Conservation (phyloP, 176 grass and related monocot genomes). For the Oryza punctata region DNA sequence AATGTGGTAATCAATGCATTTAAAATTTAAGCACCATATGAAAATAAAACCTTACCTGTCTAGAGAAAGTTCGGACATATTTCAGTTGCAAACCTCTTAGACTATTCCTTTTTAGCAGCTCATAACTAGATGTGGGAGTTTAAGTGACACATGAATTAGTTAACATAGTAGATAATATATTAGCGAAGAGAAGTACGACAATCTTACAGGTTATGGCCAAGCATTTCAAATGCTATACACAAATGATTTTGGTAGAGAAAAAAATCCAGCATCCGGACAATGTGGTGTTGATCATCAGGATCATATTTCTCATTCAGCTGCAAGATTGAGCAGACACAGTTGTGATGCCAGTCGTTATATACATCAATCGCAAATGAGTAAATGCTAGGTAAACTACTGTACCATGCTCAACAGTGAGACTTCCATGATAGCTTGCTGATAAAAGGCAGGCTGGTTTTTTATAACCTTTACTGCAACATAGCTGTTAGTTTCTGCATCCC, state of each 20-base stretch:
- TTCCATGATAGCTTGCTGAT: constrained; percentile 86
- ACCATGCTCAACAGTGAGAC: constrained; percentile 88
- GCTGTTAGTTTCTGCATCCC: constrained; percentile 70
- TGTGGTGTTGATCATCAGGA: constrained; percentile 94
- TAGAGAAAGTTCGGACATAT: constrained; percentile 90
- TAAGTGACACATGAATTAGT: constrained; percentile 24
- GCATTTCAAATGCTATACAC: constrained; percentile 99
- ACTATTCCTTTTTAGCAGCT: constrained; percentile 83
- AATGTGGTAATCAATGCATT: constrained; percentile 32
- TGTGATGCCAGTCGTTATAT: constrained; percentile 16
- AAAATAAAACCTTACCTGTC: constrained; percentile 69
- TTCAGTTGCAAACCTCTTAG: constrained; percentile 89
- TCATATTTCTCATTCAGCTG: constrained; percentile 94
- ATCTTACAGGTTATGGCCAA: constrained; percentile 94
- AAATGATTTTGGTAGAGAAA: constrained; percentile 89
- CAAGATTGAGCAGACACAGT: constrained; percentile 34
- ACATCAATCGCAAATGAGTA: constrained; percentile 6
- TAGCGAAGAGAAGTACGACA: constrained; percentile 21
- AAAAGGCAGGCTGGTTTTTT: constrained; percentile 98
- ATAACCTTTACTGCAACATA: constrained; percentile 97
- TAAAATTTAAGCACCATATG: constrained; percentile 7
- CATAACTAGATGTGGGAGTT: constrained; percentile 62
- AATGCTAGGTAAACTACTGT: constrained; percentile 26
- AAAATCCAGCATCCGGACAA: constrained; percentile 96
- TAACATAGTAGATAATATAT: background rate